Evolutionary conservation across 495 filamentous ascomycete genomes (phyloP), one percentile per base, ranked within the genome.

Genomic region (Copromyces sp.): DNA sequence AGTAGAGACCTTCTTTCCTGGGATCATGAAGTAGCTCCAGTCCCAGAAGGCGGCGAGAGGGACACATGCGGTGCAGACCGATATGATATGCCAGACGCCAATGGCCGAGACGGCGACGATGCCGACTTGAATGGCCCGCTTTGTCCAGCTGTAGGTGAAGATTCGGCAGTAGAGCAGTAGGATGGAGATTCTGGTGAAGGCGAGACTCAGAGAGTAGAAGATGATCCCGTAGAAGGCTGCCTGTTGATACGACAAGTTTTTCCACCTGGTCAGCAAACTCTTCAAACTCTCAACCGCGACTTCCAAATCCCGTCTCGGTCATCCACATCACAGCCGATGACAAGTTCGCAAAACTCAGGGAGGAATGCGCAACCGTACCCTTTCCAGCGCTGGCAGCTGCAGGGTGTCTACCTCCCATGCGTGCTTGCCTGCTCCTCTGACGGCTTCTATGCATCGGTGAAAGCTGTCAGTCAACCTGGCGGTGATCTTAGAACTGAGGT

Each of bases 1-100:
- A 80, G 71, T 74, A 79, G 20, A 79, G 20, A 80, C 76, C 7
- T 69, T 59, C 9, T 37, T 61, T 47, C 45, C 45, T 9, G 45
- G 45, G 4, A 32, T 76, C 20, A 41, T 74, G 39, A 73, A 76
- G 9, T 79, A 53, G 2, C 71, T 45, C 78, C 78, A 80, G 65
- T 80, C 74, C 78, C 79, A 81, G 38, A 78, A 78, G 0, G 79
- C 77, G 9, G 74, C 72, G 11, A 81, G 73, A 16, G 79, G 79
- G 3, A 80, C 72, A 65, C 79, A 81, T 8, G 76, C 75, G 9
- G 79, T 80, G 61, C 44, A 77, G 7, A 78, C 73, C 1, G 77
- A 75, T 2, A 71, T 72, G 37, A 78, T 61, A 39, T 80, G 68
- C 78, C 75, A 81, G 8, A 80, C 71, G 7, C 76, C 75, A 17